These are phyloP conservation scores for Crithidia fasciculata DNA, from an alignment of 208 protist species.

Conservation along the genomic window DNA sequence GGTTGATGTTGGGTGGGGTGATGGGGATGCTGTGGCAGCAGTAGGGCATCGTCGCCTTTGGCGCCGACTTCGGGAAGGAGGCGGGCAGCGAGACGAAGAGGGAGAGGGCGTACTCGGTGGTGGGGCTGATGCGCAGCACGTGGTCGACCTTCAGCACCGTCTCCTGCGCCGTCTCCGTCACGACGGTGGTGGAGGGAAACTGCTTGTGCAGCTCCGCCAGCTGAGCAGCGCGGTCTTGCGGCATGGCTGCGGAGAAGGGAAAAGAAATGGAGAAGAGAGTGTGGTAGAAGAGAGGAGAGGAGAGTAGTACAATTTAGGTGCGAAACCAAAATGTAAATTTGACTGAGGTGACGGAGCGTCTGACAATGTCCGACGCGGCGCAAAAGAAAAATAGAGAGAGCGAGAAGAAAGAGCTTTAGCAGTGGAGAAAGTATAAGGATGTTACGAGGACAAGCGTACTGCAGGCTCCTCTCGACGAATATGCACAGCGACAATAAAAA, in stretches of 20 bases:
- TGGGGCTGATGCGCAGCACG: constrained; percentile 40
- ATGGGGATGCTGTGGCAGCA: constrained; percentile 63
- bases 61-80: constrained; percentile 54
- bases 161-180: constrained; percentile 50
- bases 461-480: too few relatives aligned
- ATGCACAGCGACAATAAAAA: too few relatives aligned
- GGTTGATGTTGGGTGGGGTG: constrained; percentile 48
- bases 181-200: constrained; percentile 50
- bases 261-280: constrained; percentile 1
- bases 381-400: too few relatives aligned
- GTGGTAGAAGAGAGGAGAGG: constrained; percentile 14
- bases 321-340: too few relatives aligned
- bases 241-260: constrained; percentile 16
- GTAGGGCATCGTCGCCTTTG: constrained; percentile 65
- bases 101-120: constrained; percentile 55
- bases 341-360: too few relatives aligned
- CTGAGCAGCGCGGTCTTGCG: constrained; percentile 38
- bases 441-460: too few relatives aligned
- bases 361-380: too few relatives aligned
- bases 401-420: too few relatives aligned
- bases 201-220: constrained; percentile 43
- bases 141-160: constrained; percentile 72
- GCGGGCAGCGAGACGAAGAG: constrained; percentile 64
- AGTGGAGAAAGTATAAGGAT: too few relatives aligned
- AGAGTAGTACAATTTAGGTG: background rate